Evolutionary conservation across 2,329 filamentous ascomycete genomes (phyloP), one percentile per base, ranked within the genome.

Genomic region (Neonectria faginata): DNA sequence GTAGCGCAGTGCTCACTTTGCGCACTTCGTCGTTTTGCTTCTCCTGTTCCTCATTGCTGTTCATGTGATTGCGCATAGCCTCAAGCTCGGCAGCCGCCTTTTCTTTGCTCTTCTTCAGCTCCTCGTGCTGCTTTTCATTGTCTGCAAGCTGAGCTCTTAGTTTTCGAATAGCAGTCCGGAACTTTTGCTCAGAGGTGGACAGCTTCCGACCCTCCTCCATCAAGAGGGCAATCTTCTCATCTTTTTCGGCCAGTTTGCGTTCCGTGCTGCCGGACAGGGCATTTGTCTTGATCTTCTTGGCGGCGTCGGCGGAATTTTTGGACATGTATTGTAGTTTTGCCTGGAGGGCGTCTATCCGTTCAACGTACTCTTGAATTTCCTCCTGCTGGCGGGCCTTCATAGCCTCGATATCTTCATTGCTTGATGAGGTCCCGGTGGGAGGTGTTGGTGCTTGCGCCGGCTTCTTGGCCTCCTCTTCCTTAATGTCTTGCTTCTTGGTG

Each of bases 171-270:
- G 91, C 90, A 6, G 88, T 88, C 65, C 95, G 85, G 68, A 97
- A 90, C 74, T 94, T 93, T 78, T 97, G 88, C 77, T 99, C 96
- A 0, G 88, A 92, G 71, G 91, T 92, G 1, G 93, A 94, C 9
- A 98, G 84, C 70, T 91, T 94, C 72, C 96, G 92, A 0, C 97
- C 96, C 81, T 99, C 96, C 71, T 97, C 91, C 84, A 99, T 92
- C 12, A 99, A 82, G 51, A 94, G 82, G 3, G 94, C 93, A 73
- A 98, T 97, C 76, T 92, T 92, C 72, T 95, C 90, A 72, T 98
- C 94, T 75, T 94, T 97, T 73, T 97, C 94, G 1, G 93, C 92
- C 14, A 98, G 78, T 74, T 92, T 94, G 77, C 91, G 92, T 69
- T 97, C 92, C 2, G 84, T 62, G 60, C 89, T 92, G 6, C 91